Base-by-base conservation (phyloP, 2,329 filamentous ascomycete genomes). In the Xylaria sp. region DNA sequence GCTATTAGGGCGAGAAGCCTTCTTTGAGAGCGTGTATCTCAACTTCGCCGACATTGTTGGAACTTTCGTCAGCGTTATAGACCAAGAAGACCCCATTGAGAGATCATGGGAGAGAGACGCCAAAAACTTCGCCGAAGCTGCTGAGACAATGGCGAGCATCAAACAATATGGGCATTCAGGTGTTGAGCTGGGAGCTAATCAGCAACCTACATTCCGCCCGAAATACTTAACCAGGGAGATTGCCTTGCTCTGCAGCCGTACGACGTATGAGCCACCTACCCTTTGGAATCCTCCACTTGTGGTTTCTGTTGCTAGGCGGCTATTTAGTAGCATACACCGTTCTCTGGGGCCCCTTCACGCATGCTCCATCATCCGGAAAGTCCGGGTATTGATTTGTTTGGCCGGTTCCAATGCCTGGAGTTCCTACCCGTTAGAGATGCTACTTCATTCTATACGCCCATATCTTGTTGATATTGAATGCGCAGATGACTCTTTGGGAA, bases 381-480 rank as follows among this genome's bases (percentile, higher is more conserved):
- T 97, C 52, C 83, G 92, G 39, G 83, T 97, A 7, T 76, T 97
- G 13, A 81, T 97, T 30, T 89, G 86, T 60, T 77, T 97, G 51
- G 88, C 91, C 30, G 92, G 91, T 0, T 72, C 83, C 0, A 80
- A 86, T 54, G 90, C 89, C n/a, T 79, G 88, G 23, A 78, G 84
- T 47, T 89, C 88, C 0, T 97, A 97, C 70, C 90, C 91, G 9
- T 73, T 97, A 11, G 91, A 99, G 72, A 94, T 97, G 90, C 80
- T 96, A 0, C 79, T 99, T 1, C 90, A 92, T 68, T 88, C 89
- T 1, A 79, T 96, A 18, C 82, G 89, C 8, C 85, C 86, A 0
- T 95, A 92, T 65, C 78, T 97, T 4, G 87, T 88, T 1, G 88
- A 97, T 66, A 82, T 87, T 0, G 89, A 95, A 69, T 97, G 93